phyloP scores from a whole-genome alignment of 805 yeast genomes.

The Candida nanaspora region DNA sequence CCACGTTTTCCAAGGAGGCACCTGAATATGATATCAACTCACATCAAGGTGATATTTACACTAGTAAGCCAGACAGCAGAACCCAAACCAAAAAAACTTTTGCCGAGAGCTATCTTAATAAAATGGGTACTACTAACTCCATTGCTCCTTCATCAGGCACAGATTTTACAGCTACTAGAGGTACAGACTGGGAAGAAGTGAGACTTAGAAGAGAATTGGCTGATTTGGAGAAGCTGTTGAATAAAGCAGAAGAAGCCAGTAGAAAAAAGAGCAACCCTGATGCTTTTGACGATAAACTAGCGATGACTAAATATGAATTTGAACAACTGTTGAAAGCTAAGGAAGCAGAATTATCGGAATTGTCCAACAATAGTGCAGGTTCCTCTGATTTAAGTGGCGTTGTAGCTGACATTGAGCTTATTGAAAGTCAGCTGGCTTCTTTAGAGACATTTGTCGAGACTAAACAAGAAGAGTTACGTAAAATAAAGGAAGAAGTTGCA shows the following conservation, averaged over 20 bases:
- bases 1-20: slow-evolving; percentile 81
- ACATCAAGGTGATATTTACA: slow-evolving; percentile 34
- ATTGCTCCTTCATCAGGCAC: slow-evolving; percentile 43
- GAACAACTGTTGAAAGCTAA: slow-evolving; percentile 80
- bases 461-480: slow-evolving; percentile 54
- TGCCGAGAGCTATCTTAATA: slow-evolving; percentile 47
- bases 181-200: slow-evolving; percentile 92
- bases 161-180: slow-evolving; percentile 63
- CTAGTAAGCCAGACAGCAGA: slow-evolving; percentile 10
- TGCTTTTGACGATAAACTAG: slow-evolving; percentile 16
- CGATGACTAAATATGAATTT: slow-evolving; percentile 49
- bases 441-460: slow-evolving; percentile 60
- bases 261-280: slow-evolving; percentile 21
- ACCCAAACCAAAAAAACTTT: slow-evolving; percentile 29
- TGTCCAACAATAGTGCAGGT: slow-evolving; percentile 22
- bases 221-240: slow-evolving; percentile 62
- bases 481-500: slow-evolving; percentile 35
- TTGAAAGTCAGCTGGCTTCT: slow-evolving; percentile 69
- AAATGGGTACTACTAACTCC: slow-evolving; percentile 44
- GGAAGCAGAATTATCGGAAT: slow-evolving; percentile 44
- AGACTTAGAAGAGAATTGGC: slow-evolving; percentile 71
- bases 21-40: slow-evolving; percentile 66
- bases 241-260: slow-evolving; percentile 45
- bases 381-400: slow-evolving; percentile 41
- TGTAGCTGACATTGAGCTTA: slow-evolving; percentile 54